These are phyloP conservation scores for Obba rivulosa DNA, from an alignment of 768 basidiomycete species.

Conservation along the genomic window DNA sequence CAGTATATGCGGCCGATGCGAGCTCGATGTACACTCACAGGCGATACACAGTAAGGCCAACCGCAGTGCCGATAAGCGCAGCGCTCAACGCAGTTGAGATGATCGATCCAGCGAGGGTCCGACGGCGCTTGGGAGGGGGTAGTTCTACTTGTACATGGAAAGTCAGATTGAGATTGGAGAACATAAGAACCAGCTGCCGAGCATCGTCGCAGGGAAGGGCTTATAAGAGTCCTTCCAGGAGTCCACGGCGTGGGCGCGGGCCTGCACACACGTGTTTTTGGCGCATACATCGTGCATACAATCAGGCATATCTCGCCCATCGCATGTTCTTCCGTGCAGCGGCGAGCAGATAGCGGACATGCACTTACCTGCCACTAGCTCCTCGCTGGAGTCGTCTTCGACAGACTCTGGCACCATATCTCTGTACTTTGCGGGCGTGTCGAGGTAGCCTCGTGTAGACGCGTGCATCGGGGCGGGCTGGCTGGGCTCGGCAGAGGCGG, in stretches of 20 bases:
- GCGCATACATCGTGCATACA: conserved; percentile 2
- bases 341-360: background rate
- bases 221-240: no score
- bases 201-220: no score
- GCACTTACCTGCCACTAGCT: conserved; percentile 39
- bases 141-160: conserved; percentile 49
- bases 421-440: conserved; percentile 62
- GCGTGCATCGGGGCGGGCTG: conserved; percentile 45
- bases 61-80: conserved; percentile 81
- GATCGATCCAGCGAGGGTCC: conserved; percentile 77
- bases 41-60: conserved; percentile 82
- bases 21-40: conserved; percentile 47
- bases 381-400: conserved; percentile 38
- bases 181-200: background rate
- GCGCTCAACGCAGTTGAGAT: conserved; percentile 81
- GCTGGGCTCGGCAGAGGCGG: conserved; percentile 52
- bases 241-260: background rate
- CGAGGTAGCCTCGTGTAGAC: conserved; percentile 60
- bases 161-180: conserved; percentile 20
- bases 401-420: conserved; percentile 26
- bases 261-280: conserved; percentile 3
- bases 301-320: conserved; percentile 5
- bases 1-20: background rate
- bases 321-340: background rate
- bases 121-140: conserved; percentile 72